phyloP scores from a whole-genome alignment of 2,329 filamentous ascomycete genomes.

The Apiospora pterosperma region DNA sequence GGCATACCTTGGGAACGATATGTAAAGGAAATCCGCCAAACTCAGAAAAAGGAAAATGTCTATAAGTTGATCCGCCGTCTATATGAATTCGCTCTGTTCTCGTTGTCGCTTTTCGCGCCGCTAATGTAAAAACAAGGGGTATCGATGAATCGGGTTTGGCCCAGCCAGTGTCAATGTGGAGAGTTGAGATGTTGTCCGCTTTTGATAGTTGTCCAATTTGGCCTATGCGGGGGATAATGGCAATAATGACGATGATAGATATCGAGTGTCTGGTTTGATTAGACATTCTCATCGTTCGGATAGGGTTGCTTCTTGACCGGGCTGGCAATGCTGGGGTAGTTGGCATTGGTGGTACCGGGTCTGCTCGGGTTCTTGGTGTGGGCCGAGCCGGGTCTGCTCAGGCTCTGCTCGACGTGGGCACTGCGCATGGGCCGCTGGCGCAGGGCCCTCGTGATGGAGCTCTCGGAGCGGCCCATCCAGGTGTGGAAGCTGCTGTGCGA shows the following conservation, averaged over 20 bases:
- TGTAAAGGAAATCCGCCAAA: neutral
- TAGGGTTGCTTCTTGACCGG: neutral
- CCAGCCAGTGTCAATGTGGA: neutral
- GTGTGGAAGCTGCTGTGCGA: constrained; percentile 22
- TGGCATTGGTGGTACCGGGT: neutral
- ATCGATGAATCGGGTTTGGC: neutral
- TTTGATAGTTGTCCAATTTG: neutral
- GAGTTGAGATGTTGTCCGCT: neutral
- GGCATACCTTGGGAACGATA: neutral
- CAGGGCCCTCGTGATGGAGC: constrained; percentile 21
- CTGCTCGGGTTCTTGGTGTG: neutral
- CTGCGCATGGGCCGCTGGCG: constrained; percentile 19
- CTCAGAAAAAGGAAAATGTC: neutral
- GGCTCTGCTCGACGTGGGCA: neutral
- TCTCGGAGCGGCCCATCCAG: constrained; percentile 26
- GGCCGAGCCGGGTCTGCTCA: neutral
- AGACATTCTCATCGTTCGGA: neutral
- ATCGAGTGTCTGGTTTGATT: neutral
- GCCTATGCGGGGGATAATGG: neutral
- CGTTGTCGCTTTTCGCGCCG: neutral
- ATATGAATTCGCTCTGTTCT: neutral
- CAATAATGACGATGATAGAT: neutral
- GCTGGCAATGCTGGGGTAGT: neutral
- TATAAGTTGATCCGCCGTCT: too few species aligned
- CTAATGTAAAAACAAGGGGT: neutral